Conservation (phyloP, 768 basidiomycete species). For the Fistulinella prunicolor region DNA sequence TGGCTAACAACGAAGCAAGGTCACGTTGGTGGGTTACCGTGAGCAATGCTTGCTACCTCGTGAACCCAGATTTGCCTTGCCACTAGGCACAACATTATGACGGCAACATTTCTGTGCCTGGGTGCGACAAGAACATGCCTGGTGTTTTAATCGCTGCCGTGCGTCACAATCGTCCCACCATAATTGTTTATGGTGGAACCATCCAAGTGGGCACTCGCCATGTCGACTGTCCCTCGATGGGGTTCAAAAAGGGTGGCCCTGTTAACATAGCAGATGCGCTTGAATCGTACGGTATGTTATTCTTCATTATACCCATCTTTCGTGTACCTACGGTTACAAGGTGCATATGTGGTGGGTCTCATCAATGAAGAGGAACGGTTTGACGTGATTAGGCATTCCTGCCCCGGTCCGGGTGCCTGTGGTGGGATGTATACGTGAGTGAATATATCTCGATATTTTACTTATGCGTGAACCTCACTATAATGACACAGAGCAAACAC, state of each 20-base stretch:
- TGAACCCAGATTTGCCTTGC: conserved; percentile 1
- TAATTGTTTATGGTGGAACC: conserved; percentile 85
- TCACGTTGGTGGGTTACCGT: conserved; percentile 48
- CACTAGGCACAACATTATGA: conserved; percentile 90
- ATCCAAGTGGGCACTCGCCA: conserved; percentile 76
- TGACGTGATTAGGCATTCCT: conserved; percentile 83
- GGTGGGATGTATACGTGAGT: conserved; percentile 85
- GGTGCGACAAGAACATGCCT: conserved; percentile 94
- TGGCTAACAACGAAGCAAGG: conserved; percentile 34
- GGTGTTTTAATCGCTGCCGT: conserved; percentile 84
- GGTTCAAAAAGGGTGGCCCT: conserved; percentile 71
- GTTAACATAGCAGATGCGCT: conserved; percentile 85
- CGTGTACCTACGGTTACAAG: conserved; percentile 34
- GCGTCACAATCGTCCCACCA: conserved; percentile 83
- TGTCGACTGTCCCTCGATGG: conserved; percentile 79
- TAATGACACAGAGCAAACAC: conserved; percentile 63
- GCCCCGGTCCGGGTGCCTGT: conserved; percentile 81
- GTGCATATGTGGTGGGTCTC: conserved; percentile 71
- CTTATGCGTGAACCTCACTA: not conserved
- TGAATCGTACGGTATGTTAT: conserved; percentile 67
- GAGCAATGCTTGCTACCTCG: not conserved
- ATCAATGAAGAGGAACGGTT: conserved; percentile 79
- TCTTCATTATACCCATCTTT: not conserved
- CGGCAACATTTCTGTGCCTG: conserved; percentile 81
- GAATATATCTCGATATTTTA: not conserved